phyloP scores from a whole-genome alignment of 2,329 filamentous ascomycete genomes.

The Paecilomyces dactylethromorphus region DNA sequence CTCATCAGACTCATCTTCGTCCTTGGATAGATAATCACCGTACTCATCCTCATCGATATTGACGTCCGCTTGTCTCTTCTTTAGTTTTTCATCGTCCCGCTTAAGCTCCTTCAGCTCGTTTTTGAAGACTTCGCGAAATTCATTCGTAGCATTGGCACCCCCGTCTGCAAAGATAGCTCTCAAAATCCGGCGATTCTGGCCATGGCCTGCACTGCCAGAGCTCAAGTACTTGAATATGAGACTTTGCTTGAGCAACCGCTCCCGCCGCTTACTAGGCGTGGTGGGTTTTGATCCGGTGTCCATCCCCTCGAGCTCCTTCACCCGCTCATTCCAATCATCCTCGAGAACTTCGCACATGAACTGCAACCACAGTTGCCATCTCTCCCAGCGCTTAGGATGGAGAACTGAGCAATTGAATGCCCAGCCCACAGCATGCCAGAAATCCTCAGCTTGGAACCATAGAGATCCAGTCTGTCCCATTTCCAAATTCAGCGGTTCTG shows the following conservation, averaged over 20 bases:
- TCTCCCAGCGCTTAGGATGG: constrained; percentile 67
- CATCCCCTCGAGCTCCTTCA: constrained; percentile 10
- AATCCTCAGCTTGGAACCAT: constrained; percentile 72
- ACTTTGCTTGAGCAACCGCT: constrained; percentile 26
- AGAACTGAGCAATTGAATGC: constrained; percentile 79
- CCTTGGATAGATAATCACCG: constrained; percentile 37
- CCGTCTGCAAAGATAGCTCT: constrained; percentile 44
- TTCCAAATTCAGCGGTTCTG: constrained; percentile 49
- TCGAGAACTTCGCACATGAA: constrained; percentile 53
- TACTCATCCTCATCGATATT: constrained; percentile 41
- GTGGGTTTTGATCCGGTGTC: not conserved
- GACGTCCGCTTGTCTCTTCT: constrained; percentile 35
- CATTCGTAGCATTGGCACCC: constrained; percentile 23
- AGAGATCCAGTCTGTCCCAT: constrained; percentile 61
- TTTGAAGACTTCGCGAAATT: constrained; percentile 40
- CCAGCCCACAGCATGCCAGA: constrained; percentile 88
- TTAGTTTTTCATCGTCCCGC: constrained; percentile 21
- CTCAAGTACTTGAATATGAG: constrained; percentile 39
- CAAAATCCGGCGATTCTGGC: constrained; percentile 35
- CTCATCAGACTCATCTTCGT: constrained; percentile 29
- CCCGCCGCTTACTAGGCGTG: constrained; percentile 5
- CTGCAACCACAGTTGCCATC: constrained; percentile 75
- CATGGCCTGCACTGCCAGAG: constrained; percentile 19
- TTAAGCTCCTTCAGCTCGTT: constrained; percentile 36
- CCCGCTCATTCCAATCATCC: constrained; percentile 36